Evolutionary conservation across 441 rosid genomes (phyloP).

Genomic region (Populus hybrid): DNA sequence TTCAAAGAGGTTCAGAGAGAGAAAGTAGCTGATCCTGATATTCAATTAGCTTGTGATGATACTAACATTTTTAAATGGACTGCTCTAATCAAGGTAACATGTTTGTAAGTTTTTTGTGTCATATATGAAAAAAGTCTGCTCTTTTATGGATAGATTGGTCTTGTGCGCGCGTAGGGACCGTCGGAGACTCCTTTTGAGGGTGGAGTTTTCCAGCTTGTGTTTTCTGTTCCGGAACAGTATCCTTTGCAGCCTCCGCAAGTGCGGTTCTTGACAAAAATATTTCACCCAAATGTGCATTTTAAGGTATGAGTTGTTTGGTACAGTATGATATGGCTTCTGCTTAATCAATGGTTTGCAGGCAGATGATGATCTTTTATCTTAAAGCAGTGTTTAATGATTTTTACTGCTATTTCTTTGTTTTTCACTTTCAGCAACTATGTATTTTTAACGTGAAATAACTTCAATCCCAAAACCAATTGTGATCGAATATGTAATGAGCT

Average conservation of each 20-base stretch:
- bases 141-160: constrained; percentile 10
- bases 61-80: constrained; percentile 97
- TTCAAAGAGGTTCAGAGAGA: constrained; percentile 97
- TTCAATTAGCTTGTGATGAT: constrained; percentile 86
- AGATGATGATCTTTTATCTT: background rate
- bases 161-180: constrained; percentile 58
- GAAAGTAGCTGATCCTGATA: constrained; percentile 90
- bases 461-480: background rate
- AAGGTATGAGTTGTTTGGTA: constrained; percentile 44
- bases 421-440: background rate
- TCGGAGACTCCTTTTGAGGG: constrained; percentile 98
- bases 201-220: constrained; percentile 93
- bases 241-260: constrained; percentile 99
- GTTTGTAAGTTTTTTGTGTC: background rate
- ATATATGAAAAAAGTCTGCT: background rate
- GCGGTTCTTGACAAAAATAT: constrained; percentile 89
- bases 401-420: background rate
- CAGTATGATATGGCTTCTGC: background rate
- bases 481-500: background rate
- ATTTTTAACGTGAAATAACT: background rate
- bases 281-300: constrained; percentile 97
- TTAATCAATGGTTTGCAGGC: background rate
- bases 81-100: constrained; percentile 86
- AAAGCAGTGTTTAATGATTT: too few species aligned
- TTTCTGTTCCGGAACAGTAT: constrained; percentile 95